Percentiles rank a stretch among this genome's conserved stretches.
phyloP scores from a whole-genome alignment of 805 yeast species.

The Monosporozyma yasuniensis region DNA sequence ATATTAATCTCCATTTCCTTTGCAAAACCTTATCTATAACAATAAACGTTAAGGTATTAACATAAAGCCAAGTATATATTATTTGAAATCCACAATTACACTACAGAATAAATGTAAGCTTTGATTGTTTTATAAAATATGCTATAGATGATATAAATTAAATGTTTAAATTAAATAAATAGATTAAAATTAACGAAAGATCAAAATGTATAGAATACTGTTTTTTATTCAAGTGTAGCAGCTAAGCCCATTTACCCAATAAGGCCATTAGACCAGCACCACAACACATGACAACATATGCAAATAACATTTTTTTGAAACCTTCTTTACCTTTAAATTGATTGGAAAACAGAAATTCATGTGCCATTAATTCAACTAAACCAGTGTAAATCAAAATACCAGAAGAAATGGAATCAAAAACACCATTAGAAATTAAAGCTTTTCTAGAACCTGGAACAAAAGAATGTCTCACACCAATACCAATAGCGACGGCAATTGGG shows the following conservation, averaged over 20 bases:
- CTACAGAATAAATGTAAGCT: not conserved
- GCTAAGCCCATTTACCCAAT: conserved; percentile 66
- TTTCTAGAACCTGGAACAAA: conserved; percentile 47
- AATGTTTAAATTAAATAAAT: not conserved
- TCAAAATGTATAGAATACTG: too few species aligned
- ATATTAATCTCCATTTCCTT: too few species aligned
- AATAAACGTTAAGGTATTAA: too few species aligned
- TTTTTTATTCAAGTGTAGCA: too few species aligned
- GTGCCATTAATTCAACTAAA: conserved; percentile 65
- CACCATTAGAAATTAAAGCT: conserved; percentile 51
- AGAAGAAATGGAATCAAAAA: conserved; percentile 60
- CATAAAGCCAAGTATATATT: too few species aligned
- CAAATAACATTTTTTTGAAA: conserved; percentile 38
- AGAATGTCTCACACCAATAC: conserved; percentile 55
- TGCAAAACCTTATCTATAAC: too few species aligned
- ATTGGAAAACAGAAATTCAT: conserved; percentile 55
- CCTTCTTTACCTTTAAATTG: conserved; percentile 57
- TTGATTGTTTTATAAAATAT: not conserved
- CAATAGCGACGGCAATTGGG: conserved; percentile 65
- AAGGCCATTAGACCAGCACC: conserved; percentile 78
- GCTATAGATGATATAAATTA: not conserved
- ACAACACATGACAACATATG: conserved; percentile 38
- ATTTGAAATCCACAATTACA: not conserved
- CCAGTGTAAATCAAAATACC: conserved; percentile 69
- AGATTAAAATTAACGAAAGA: not conserved